A percentile compares a stretch with the other conserved stretches of the same genome.
Evolutionary conservation across 768 basidiomycete species (phyloP).

Genomic region (Trichaptum fuscoviolaceum): DNA sequence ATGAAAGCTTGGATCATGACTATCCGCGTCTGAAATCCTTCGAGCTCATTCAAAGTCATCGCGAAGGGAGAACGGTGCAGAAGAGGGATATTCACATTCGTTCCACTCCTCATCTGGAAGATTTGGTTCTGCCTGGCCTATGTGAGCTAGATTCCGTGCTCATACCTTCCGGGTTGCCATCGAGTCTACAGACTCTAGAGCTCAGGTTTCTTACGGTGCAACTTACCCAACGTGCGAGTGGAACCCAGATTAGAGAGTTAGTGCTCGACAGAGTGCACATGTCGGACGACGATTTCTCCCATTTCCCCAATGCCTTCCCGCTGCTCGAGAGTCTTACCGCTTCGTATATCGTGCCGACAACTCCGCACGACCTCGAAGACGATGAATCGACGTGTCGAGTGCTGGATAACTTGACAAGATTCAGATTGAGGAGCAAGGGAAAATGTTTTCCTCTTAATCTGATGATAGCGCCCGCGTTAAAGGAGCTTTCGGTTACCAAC

Average conservation of each 20-base stretch:
- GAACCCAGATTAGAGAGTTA: not conserved
- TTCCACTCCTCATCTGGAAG: not conserved
- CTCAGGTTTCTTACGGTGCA: not conserved
- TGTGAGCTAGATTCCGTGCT: not conserved
- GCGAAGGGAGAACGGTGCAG: not conserved
- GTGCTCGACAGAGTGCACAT: not conserved
- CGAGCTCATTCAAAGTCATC: not conserved
- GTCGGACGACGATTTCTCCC: not conserved
- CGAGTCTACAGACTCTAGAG: not conserved
- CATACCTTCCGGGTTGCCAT: not conserved
- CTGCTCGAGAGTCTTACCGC: not conserved
- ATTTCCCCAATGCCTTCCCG: not conserved
- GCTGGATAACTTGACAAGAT: too few relatives aligned
- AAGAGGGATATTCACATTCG: not conserved
- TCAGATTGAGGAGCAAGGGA: too few relatives aligned
- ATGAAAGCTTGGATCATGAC: not conserved
- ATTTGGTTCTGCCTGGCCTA: not conserved
- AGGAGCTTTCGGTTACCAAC: too few relatives aligned
- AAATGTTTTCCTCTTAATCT: too few relatives aligned
- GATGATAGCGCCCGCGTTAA: too few relatives aligned
- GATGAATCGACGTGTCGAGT: too few relatives aligned
- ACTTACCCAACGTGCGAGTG: not conserved
- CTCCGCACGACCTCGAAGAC: not conserved
- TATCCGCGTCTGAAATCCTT: not conserved
- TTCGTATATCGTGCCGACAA: not conserved